Base-by-base conservation (phyloP, 345 rosid species). In the Citrus medica region DNA sequence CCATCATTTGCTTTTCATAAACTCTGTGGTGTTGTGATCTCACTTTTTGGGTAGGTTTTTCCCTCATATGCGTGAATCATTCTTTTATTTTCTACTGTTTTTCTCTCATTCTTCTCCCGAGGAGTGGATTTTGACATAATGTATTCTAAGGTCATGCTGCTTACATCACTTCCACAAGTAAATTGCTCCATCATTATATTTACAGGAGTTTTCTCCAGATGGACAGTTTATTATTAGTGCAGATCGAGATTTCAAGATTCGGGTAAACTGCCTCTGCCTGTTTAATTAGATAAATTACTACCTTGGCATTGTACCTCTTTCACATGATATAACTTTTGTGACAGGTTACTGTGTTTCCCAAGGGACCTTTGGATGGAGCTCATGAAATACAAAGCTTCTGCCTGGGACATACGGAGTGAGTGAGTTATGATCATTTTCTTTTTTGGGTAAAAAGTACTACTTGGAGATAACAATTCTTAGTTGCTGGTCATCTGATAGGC, bases 331-430 rank as follows among this genome's bases (percentile, higher is more conserved):
- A 79, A 58, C 35, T 77, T 69, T 53, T 83, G 28, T 69, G 68
- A 69, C 85, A 94, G 99, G 97, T 94, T 66, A 86, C 95, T 73
- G 88, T 90, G 42, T 88, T 94, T 42, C 98, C 99, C 55, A 84
- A 90, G 84, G 90, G 85, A 71, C 97, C 99, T 79, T 75, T 90
- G 71, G 89, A 89, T 69, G 98, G 98, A 78, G 97, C 98, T 83
- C 98, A 96, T 80, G 96, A 92, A 82, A 94, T 96, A 77, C 97
- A 96, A 75, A 90, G 97, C 78, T 93, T 94, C 81, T 94, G 99
- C 87, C 97, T 96, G 69, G 99, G 94, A 53, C 99, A 96, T 88
- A 85, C 98, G 16, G 96, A 93, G 99, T 91, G 86, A 95, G 98
- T 92, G 86, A 83, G 70, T 78, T 76, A 61, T 53, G 62, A 76